A percentile compares a stretch with the other conserved stretches of the same genome.
Conservation (phyloP, 257 asterid genomes). For the Nicotiana noctiflora region DNA sequence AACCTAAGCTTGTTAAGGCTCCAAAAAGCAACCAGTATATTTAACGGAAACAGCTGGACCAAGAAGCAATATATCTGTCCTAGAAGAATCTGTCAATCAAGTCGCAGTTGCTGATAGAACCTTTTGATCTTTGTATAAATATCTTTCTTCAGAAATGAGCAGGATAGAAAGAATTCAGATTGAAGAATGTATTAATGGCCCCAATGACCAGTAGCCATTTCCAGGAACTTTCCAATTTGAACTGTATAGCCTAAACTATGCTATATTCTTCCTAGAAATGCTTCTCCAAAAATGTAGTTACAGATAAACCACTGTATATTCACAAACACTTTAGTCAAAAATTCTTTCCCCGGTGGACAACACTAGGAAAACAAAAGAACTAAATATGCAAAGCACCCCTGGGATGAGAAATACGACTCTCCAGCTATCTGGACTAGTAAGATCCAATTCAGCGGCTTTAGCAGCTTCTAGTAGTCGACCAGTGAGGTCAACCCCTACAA, state of each 20-base stretch:
- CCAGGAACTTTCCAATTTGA: background rate
- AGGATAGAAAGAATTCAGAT: background rate
- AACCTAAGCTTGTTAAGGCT: background rate
- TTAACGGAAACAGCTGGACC: background rate
- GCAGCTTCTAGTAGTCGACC: constrained; percentile 87
- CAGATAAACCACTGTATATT: background rate
- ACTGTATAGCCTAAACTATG: background rate
- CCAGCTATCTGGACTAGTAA: constrained; percentile 82
- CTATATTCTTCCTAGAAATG: background rate
- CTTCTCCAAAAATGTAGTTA: background rate
- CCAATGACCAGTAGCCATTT: background rate
- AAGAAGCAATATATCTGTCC: background rate
- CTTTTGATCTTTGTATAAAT: background rate
- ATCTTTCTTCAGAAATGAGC: background rate
- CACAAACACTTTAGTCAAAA: constrained; percentile 53
- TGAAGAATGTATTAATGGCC: background rate
- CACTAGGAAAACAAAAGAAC: constrained; percentile 58
- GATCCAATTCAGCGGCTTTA: constrained; percentile 53
- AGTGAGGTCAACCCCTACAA: constrained; percentile 81
- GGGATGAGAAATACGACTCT: constrained; percentile 65
- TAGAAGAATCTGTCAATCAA: background rate
- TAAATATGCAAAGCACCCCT: constrained; percentile 62
- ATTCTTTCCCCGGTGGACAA: constrained; percentile 82
- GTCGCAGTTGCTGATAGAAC: background rate
- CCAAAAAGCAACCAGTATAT: background rate